A percentile compares a stretch with the other conserved stretches of the same genome.
These are phyloP conservation scores for Candida yuanshanica DNA, from an alignment of 805 yeast species.

Conservation along the genomic window DNA sequence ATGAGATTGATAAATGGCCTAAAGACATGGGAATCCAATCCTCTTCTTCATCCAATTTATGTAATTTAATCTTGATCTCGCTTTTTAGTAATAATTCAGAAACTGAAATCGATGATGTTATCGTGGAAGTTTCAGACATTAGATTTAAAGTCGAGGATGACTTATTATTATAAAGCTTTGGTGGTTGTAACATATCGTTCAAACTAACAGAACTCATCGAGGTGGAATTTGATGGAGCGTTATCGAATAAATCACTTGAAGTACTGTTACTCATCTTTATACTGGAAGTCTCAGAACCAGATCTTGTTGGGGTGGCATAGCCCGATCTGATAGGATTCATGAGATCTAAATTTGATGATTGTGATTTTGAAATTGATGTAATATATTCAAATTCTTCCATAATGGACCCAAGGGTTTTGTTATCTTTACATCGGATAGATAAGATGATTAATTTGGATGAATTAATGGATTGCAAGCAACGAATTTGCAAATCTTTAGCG, in stretches of 20 bases:
- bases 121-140: slow-evolving; percentile 3
- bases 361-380: slow-evolving; percentile 3
- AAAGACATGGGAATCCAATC: slow-evolving; percentile 24
- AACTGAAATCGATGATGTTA: slow-evolving; percentile 2
- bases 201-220: slow-evolving; percentile 19
- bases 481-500: slow-evolving; percentile 13
- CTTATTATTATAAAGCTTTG: slow-evolving; percentile 5
- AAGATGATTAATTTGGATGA: slow-evolving; percentile 14
- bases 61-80: slow-evolving; percentile 20
- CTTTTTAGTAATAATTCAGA: slow-evolving; percentile 16
- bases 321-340: background rate
- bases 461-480: slow-evolving; percentile 10
- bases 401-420: slow-evolving; percentile 9
- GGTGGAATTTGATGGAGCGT: slow-evolving; percentile 19
- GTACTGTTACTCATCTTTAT: background rate
- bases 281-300: slow-evolving; percentile 1
- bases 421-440: slow-evolving; percentile 18
- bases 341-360: background rate
- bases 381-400: slow-evolving; percentile 10
- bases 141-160: slow-evolving; percentile 14
- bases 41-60: slow-evolving; percentile 17
- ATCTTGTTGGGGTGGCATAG: background rate
- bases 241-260: slow-evolving; percentile 13
- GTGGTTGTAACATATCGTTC: slow-evolving; percentile 3
- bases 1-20: slow-evolving; percentile 16